Evolutionary conservation across 129 eudicot genomes (phyloP), one percentile per base, ranked within the genome.

Genomic region (Apium graveolens): DNA sequence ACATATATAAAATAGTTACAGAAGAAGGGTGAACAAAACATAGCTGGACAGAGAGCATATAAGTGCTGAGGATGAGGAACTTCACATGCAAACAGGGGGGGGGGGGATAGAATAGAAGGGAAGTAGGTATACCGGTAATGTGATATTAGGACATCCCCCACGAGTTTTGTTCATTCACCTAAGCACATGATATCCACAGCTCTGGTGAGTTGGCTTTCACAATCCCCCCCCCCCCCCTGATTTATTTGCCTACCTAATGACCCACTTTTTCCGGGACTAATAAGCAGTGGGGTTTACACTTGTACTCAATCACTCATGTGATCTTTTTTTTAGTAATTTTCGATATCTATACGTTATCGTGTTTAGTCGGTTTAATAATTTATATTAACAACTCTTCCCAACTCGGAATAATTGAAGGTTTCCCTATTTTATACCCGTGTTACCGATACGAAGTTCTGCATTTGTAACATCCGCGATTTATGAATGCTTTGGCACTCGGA

Each of bases 141-240:
- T n/a, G 60, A 42, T 26, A 42, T 74, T 43, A 74, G 60, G 38
- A 74, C 77, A 74, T 74, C 41, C 77, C 77, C 77, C 77, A 44
- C 77, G 77, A 74, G 77, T 74, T 74, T 9, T 74, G 77, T 44
- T 44, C 77, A n/a, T 74, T 44, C 77, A 74, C 60, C 77, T 13
- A 74, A 43, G 32, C 77, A 74, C 77, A 74, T 74, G 77, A 44
- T 43, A 44, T 44, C 62, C 77, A 74, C 37, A 74, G 49, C 17
- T 74, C 49, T 74, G 57, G 18, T 74, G 38, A 43, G 38, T 44
- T 74, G 62, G 57, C 60, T 44, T 34, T 74, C 77, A 74, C 77
- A 34, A 68, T 68, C 74, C 70, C 21, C 45, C 2, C 29, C 13
- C 32, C 43, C 76, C 38, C 8, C 18, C 16, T 42, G 1, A 42